Evolutionary conservation across 1,139 yeast species (phyloP).

Genomic region (Saccharomyces hybrid): DNA sequence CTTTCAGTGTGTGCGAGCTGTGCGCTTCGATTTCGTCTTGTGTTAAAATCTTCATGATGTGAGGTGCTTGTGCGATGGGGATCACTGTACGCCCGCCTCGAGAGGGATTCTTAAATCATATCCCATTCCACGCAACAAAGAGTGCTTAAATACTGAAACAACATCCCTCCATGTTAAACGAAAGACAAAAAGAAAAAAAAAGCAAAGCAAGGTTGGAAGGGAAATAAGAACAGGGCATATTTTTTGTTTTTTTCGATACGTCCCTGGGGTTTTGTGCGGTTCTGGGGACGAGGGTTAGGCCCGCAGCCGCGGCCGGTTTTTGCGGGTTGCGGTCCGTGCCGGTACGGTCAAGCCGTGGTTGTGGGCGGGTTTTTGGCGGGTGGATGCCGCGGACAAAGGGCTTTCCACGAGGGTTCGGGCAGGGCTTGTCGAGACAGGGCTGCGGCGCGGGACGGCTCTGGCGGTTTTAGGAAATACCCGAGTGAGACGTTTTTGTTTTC

Average conservation of each 20-base stretch:
- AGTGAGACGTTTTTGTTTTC: not conserved
- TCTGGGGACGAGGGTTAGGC: not conserved
- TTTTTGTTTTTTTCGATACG: not conserved
- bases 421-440: not conserved
- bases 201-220: not conserved
- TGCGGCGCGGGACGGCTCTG: not conserved
- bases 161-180: not conserved
- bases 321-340: not conserved
- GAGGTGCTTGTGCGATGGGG: not conserved
- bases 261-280: not conserved
- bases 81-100: no score
- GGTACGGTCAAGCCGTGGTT: not conserved
- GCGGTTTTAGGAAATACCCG: not conserved
- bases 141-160: not conserved
- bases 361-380: not conserved
- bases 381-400: not conserved
- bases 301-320: not conserved
- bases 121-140: not conserved
- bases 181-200: no score
- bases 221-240: not conserved
- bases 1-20: constrained; percentile 45
- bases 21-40: constrained; percentile 63
- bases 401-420: not conserved
- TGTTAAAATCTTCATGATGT: constrained; percentile 56
- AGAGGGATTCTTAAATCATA: not conserved